Conservation (phyloP, 1,139 yeast species). For the Taphrina deformans region DNA sequence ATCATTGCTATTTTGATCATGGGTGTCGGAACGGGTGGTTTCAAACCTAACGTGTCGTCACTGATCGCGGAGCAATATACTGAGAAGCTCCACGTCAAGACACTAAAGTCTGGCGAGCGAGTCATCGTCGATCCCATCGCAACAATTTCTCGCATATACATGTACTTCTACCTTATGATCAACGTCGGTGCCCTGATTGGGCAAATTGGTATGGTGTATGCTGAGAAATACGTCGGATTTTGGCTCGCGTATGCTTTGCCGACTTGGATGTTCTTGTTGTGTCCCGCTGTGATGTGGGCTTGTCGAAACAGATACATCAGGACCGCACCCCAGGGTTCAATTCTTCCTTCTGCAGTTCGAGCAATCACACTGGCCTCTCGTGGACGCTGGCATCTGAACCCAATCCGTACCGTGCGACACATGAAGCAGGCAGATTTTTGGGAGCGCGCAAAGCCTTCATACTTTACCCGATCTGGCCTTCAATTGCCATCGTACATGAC, state of each 20-base stretch:
- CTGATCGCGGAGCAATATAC: constrained; percentile 74
- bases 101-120: constrained; percentile 60
- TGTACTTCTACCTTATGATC: constrained; percentile 76
- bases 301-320: constrained; percentile 62
- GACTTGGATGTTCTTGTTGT: constrained; percentile 62
- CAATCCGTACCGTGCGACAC: constrained; percentile 16
- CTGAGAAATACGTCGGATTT: constrained; percentile 62
- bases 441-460: constrained; percentile 41
- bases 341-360: constrained; percentile 58
- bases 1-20: constrained; percentile 62
- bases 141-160: constrained; percentile 68
- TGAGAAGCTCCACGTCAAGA: constrained; percentile 60
- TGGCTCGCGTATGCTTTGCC: constrained; percentile 77
- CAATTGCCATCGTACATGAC: constrained; percentile 15
- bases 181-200: constrained; percentile 79
- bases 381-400: constrained; percentile 27
- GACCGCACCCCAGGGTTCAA: constrained; percentile 64
- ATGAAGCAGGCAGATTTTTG: constrained; percentile 52
- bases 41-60: constrained; percentile 76
- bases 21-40: constrained; percentile 80
- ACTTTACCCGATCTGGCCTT: constrained; percentile 7
- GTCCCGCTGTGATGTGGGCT: constrained; percentile 55
- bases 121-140: constrained; percentile 71
- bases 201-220: constrained; percentile 66
- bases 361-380: constrained; percentile 42